Evolutionary conservation across 2,329 filamentous ascomycete genomes (phyloP).

Genomic region (Aschersonia sp.): DNA sequence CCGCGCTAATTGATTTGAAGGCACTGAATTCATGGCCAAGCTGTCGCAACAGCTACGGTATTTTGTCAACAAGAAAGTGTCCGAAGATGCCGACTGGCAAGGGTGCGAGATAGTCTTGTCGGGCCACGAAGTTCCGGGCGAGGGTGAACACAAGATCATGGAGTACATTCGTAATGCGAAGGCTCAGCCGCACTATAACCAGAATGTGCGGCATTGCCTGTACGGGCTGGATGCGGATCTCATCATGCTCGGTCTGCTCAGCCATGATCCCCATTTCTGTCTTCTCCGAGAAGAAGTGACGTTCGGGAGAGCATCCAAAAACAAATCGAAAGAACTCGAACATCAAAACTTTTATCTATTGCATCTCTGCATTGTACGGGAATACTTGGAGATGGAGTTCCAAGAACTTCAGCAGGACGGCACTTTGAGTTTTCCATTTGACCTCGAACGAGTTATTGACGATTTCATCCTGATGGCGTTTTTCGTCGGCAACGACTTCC

Average conservation of each 20-base stretch:
- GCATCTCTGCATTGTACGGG: slow-evolving; percentile 92
- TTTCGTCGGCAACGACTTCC: slow-evolving; percentile 97
- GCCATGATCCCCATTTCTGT: slow-evolving; percentile 97
- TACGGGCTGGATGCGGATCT: slow-evolving; percentile 95
- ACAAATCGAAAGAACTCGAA: slow-evolving; percentile 89
- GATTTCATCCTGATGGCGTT: slow-evolving; percentile 99
- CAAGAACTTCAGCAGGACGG: slow-evolving; percentile 73
- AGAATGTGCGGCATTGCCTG: slow-evolving; percentile 88
- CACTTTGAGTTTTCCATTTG: slow-evolving; percentile 61
- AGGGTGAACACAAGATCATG: slow-evolving; percentile 99
- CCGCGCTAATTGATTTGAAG: slow-evolving; percentile 14
- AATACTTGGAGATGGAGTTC: slow-evolving; percentile 94
- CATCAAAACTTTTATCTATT: slow-evolving; percentile 98
- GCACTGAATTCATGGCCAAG: slow-evolving; percentile 94
- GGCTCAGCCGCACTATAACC: slow-evolving; percentile 82
- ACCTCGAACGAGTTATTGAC: slow-evolving; percentile 93
- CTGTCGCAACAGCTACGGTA: slow-evolving; percentile 90
- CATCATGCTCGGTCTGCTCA: slow-evolving; percentile 95
- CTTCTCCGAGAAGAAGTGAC: slow-evolving; percentile 94
- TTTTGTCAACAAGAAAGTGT: slow-evolving; percentile 97
- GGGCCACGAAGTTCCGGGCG: slow-evolving; percentile 92
- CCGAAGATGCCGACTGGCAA: slow-evolving; percentile 95
- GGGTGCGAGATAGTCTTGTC: slow-evolving; percentile 91
- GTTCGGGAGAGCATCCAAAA: slow-evolving; percentile 75
- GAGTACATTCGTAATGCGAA: slow-evolving; percentile 98